Evolutionary conservation across 208 protist species (phyloP), one percentile per base, ranked within the genome.

Genomic region (Wallacemonas sp.): DNA sequence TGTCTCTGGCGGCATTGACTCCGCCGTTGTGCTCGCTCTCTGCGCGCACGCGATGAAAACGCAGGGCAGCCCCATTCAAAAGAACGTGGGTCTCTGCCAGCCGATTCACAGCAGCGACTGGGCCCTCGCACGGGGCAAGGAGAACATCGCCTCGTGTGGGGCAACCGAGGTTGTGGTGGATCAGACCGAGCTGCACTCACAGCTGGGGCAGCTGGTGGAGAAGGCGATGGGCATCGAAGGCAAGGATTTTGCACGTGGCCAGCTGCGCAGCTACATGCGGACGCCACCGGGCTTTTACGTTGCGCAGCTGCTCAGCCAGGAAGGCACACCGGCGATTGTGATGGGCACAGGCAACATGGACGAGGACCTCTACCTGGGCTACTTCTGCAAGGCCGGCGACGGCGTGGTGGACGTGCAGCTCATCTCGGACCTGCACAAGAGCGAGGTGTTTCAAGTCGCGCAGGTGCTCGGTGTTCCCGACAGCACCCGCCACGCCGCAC

Each of bases 311-410:
- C 70, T 95, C 28, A 82, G 69, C 28, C 86, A 95, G 50, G 69
- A 83, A 31, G 96, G 96, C 18, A 85, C 57, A 0, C 92, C 96
- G n/a, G 76, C 85, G 14, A 90, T 98, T 65, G 97, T 99, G 18
- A 95, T 99, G 82, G 97, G 97, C 16, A 99, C 97, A 18, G 97
- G 97, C 11, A 99, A 99, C 82, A 97, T 88, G 82, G 97, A 98
- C 66, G 97, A 98, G 67, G 97, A 99, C 68, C 94, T 94, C 29
- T 98, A 98, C 72, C 77, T 99, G 10, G 90, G 79, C 28, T 99
- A 99, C 74, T 99, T 98, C 63, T 98, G 93, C 81, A 99, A 99
- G 72, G 97, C 97, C 3, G 97, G 97, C 14, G 97, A 99, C 66
- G 97, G 97, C 20, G 88, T 98, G 20, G 94, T 97, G 50, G 97